phyloP scores from a whole-genome alignment of 306 rosid genomes.

The Rosa chinensis region DNA sequence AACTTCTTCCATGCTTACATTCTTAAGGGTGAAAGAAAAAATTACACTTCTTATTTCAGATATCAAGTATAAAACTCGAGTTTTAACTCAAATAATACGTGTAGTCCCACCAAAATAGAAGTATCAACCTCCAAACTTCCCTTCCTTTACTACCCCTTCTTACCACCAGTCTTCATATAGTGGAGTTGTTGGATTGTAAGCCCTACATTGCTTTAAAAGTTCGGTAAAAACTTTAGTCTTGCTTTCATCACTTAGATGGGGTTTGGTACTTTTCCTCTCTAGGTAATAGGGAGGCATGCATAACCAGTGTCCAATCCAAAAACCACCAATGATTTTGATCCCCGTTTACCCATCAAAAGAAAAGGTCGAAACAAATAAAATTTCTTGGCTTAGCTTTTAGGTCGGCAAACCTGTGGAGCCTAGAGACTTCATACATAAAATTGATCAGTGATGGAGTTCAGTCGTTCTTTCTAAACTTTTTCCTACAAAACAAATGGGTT shows the following conservation, averaged over 20 bases:
- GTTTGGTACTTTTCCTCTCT: slow-evolving; percentile 3
- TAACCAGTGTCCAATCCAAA: neutral
- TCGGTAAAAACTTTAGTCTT: neutral
- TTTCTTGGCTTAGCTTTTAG: neutral
- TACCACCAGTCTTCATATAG: neutral
- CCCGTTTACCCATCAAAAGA: neutral
- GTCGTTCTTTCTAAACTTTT: slow-evolving; percentile 1
- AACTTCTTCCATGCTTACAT: neutral
- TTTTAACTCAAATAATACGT: too few species aligned
- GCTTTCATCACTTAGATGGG: neutral
- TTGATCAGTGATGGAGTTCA: neutral
- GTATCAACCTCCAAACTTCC: neutral
- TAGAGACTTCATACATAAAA: neutral
- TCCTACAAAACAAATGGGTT: neutral
- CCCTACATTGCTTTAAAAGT: neutral
- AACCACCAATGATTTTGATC: slow-evolving; percentile 6
- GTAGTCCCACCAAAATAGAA: neutral
- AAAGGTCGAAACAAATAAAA: slow-evolving; percentile 3
- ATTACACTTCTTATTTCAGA: too few species aligned
- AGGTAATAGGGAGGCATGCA: neutral
- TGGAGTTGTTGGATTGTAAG: neutral
- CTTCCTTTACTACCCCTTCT: neutral
- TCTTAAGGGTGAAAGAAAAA: neutral
- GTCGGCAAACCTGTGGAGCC: neutral
- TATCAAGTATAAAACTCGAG: too few species aligned